Conservation (phyloP, 176 grass and related monocot species). For the Areca catechu region DNA sequence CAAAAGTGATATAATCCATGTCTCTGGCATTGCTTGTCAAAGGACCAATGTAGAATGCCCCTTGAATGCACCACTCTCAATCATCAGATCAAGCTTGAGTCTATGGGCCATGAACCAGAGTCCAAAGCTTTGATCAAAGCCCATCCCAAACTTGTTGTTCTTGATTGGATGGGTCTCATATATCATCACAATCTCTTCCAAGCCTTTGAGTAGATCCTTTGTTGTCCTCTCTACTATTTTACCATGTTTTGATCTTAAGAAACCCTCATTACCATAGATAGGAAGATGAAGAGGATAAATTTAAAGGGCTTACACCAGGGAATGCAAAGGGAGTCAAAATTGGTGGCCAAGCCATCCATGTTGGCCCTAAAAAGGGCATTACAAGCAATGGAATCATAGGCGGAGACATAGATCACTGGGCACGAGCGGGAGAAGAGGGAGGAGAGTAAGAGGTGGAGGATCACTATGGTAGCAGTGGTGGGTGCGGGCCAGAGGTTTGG, state of each 20-base stretch:
- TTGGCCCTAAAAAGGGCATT: constrained; percentile 18
- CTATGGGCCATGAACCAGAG: constrained; percentile 89
- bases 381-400: constrained; percentile 28
- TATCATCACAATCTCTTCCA: constrained; percentile 83
- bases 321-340: constrained; percentile 81
- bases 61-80: constrained; percentile 92
- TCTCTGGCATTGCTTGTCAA: constrained; percentile 67
- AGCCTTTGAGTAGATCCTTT: constrained; percentile 51
- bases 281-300: neutral
- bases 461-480: too few species aligned
- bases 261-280: too few species aligned
- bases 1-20: constrained; percentile 64
- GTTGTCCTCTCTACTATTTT: constrained; percentile 58
- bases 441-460: constrained; percentile 37
- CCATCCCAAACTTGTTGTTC: constrained; percentile 90
- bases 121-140: constrained; percentile 94
- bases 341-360: constrained; percentile 55
- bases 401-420: constrained; percentile 32
- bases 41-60: constrained; percentile 90
- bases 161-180: constrained; percentile 82
- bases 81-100: constrained; percentile 82
- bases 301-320: constrained; percentile 70
- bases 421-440: constrained; percentile 26
- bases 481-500: too few species aligned
- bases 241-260: constrained; percentile 53